Evolutionary conservation across 2,329 filamentous ascomycete genomes (phyloP).

Genomic region (Ophiocordyceps camponoti-saundersi): DNA sequence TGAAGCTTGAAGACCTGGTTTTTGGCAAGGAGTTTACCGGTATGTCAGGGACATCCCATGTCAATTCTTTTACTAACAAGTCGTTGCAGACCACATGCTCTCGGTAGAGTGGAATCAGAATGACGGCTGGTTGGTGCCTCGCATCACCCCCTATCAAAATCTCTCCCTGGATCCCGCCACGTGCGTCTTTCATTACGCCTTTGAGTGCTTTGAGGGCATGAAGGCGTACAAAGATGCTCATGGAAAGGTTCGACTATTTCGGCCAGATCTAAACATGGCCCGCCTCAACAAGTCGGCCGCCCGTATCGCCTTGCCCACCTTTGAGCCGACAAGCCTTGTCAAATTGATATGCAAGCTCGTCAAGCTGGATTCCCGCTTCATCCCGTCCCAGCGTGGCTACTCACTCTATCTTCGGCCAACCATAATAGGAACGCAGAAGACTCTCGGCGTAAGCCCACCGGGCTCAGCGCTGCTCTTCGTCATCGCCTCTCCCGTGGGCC

Average conservation of each 20-base stretch:
- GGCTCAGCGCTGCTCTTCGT: slow-evolving; percentile 84
- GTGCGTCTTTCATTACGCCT: slow-evolving; percentile 97
- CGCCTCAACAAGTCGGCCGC: slow-evolving; percentile 82
- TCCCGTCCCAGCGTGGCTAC: slow-evolving; percentile 74
- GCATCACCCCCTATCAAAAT: slow-evolving; percentile 90
- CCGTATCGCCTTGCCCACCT: slow-evolving; percentile 83
- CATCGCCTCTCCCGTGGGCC: slow-evolving; percentile 90
- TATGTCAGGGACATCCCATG: slow-evolving; percentile 13
- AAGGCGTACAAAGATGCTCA: slow-evolving; percentile 89
- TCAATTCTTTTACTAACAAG: background rate
- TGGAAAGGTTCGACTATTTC: slow-evolving; percentile 71
- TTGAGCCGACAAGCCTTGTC: slow-evolving; percentile 57
- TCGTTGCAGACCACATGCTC: slow-evolving; percentile 75
- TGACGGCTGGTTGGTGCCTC: slow-evolving; percentile 67
- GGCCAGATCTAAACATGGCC: slow-evolving; percentile 91
- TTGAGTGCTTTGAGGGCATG: slow-evolving; percentile 97
- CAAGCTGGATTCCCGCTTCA: slow-evolving; percentile 73
- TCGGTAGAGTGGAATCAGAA: slow-evolving; percentile 79
- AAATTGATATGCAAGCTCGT: slow-evolving; percentile 69
- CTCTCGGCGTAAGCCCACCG: slow-evolving; percentile 81
- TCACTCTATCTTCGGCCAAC: slow-evolving; percentile 91
- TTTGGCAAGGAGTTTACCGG: slow-evolving; percentile 88
- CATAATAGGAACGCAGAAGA: slow-evolving; percentile 92
- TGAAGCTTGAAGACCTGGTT: slow-evolving; percentile 64
- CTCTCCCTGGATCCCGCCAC: slow-evolving; percentile 90